These are phyloP conservation scores for Lentinula aciculospora DNA, from an alignment of 768 basidiomycete species.

Conservation along the genomic window DNA sequence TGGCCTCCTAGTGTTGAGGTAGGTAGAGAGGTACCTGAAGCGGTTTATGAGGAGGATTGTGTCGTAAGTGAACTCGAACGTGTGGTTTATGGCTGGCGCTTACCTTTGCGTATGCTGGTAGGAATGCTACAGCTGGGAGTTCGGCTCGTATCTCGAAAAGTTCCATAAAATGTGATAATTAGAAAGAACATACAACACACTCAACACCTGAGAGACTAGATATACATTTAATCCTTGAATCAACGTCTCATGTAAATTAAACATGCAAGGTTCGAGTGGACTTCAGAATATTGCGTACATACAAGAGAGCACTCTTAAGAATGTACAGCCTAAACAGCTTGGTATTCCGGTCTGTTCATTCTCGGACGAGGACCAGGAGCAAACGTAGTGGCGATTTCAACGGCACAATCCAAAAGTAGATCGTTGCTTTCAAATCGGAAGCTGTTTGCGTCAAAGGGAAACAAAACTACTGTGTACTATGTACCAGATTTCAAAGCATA, in stretches of 20 bases:
- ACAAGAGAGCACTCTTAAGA: too few relatives aligned
- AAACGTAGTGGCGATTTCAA: not conserved
- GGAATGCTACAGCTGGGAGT: constrained; percentile 65
- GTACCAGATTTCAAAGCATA: not conserved
- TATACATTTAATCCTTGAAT: too few relatives aligned
- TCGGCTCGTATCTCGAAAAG: constrained; percentile 28
- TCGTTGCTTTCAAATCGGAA: not conserved
- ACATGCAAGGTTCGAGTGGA: too few relatives aligned
- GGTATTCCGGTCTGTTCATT: not conserved
- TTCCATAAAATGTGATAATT: not conserved
- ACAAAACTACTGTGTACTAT: not conserved
- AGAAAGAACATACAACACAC: not conserved
- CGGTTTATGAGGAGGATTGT: constrained; percentile 56
- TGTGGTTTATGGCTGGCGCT: not conserved
- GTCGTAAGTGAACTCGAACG: constrained; percentile 41
- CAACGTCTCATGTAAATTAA: too few relatives aligned
- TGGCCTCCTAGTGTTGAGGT: constrained; percentile 63
- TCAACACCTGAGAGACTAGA: too few relatives aligned
- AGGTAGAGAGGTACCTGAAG: constrained; percentile 59
- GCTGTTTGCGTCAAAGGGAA: not conserved
- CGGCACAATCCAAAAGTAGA: not conserved
- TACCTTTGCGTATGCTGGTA: constrained; percentile 15
- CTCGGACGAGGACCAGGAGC: not conserved
- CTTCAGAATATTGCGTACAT: too few relatives aligned
- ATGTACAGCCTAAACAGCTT: not conserved